These are phyloP conservation scores for Trebouxia sp. DNA, from an alignment of 139 green algal species.

Conservation along the genomic window DNA sequence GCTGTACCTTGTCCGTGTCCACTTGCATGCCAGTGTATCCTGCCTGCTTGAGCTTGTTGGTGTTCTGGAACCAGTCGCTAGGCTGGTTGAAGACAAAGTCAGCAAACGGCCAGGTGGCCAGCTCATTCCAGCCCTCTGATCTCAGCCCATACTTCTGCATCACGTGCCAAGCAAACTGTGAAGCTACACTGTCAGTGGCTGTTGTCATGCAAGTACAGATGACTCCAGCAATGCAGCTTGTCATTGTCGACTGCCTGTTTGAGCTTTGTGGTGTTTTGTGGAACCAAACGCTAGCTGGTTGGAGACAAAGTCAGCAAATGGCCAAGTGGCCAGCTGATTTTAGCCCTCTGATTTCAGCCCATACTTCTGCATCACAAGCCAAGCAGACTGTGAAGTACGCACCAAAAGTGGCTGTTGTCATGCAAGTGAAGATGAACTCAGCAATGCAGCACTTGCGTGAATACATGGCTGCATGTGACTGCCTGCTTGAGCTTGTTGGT, in stretches of 20 bases:
- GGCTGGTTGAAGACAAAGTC: constrained; percentile 31
- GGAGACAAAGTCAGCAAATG: constrained; percentile 22
- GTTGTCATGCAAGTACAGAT: no score
- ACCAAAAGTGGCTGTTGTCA: background rate
- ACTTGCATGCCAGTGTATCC: constrained; percentile 6
- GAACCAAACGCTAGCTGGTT: constrained; percentile 23
- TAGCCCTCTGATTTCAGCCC: background rate
- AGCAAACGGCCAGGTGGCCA: constrained; percentile 13
- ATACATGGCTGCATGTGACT: no score
- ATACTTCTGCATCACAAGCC: constrained; percentile 14
- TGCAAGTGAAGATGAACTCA: no score
- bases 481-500: constrained; percentile 18
- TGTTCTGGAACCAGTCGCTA: constrained; percentile 25
- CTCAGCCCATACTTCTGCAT: constrained; percentile 24
- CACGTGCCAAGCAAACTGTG: background rate
- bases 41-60: constrained; percentile 20
- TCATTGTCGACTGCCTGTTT: background rate
- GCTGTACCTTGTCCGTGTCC: constrained; percentile 17
- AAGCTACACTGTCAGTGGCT: background rate
- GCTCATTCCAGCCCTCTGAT: background rate
- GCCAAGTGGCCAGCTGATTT: constrained; percentile 15
- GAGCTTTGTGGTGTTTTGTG: constrained; percentile 24
- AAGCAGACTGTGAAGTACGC: background rate
- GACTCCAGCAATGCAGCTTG: no score
- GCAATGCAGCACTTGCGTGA: background rate